These are phyloP conservation scores for Forsythia viridissima DNA, from an alignment of 257 asterid species.

Conservation along the genomic window DNA sequence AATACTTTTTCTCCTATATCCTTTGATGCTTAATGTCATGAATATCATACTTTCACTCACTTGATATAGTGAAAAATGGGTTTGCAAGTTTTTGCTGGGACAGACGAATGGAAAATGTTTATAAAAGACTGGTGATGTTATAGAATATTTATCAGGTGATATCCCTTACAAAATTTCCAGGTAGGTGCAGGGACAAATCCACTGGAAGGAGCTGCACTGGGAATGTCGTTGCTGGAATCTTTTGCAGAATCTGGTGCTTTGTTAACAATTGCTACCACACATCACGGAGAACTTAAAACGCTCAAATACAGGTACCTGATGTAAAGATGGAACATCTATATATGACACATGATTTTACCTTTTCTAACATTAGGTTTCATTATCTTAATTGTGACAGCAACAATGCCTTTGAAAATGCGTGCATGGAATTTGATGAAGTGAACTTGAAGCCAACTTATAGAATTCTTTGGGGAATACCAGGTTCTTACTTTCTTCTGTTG, in stretches of 20 bases:
- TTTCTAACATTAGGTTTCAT: conserved; percentile 28
- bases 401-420: conserved; percentile 86
- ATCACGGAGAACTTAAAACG: conserved; percentile 96
- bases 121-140: conserved; percentile 14
- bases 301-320: conserved; percentile 82
- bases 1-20: neutral
- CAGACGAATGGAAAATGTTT: conserved; percentile 2
- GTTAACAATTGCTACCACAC: conserved; percentile 91
- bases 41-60: neutral
- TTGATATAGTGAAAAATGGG: conserved; percentile 6
- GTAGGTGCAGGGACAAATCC: conserved; percentile 99
- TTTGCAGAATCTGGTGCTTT: conserved; percentile 77
- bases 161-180: conserved; percentile 34
- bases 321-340: conserved; percentile 23
- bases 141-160: conserved; percentile 8
- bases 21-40: neutral
- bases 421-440: conserved; percentile 97
- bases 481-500: conserved; percentile 37
- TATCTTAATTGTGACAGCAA: conserved; percentile 59
- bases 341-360: conserved; percentile 16
- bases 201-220: conserved; percentile 96
- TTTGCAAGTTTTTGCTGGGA: conserved; percentile 3
- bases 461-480: conserved; percentile 99
- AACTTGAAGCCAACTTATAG: conserved; percentile 89
- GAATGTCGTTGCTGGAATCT: conserved; percentile 94